Conservation (phyloP, 345 rosid species). For the Psidium friedrichsthalianum region DNA sequence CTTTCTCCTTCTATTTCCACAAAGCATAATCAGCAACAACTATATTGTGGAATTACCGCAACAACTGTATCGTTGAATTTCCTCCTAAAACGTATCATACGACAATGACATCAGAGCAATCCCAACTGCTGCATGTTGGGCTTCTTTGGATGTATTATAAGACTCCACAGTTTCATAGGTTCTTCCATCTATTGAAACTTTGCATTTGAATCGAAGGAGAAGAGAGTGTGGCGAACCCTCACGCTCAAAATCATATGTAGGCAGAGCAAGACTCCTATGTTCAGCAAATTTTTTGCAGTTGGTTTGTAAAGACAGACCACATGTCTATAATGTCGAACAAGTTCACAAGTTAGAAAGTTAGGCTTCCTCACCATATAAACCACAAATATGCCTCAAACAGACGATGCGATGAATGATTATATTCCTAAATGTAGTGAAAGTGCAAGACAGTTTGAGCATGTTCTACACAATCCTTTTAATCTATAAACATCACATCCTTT, state of each 20-base stretch:
- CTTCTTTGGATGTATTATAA: slow-evolving; percentile 16
- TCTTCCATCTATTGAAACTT: slow-evolving; percentile 24
- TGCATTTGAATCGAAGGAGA: slow-evolving; percentile 11
- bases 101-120: slow-evolving; percentile 17
- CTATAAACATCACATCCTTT: neutral
- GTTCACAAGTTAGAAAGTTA: neutral
- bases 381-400: neutral
- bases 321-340: slow-evolving; percentile 2
- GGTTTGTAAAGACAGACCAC: slow-evolving; percentile 13
- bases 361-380: neutral
- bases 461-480: neutral
- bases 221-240: slow-evolving; percentile 24
- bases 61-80: neutral
- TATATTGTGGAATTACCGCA: neutral
- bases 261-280: slow-evolving; percentile 5
- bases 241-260: slow-evolving; percentile 18
- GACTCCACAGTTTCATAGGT: slow-evolving; percentile 12
- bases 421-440: neutral
- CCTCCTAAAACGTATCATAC: slow-evolving; percentile 15
- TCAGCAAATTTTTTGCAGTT: slow-evolving; percentile 13
- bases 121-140: slow-evolving; percentile 30
- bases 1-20: slow-evolving; percentile 18
- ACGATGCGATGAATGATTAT: too few relatives aligned
- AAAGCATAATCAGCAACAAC: neutral
- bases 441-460: neutral